Evolutionary conservation across 176 grass and related monocot species (phyloP), one percentile per base, ranked within the genome.

Genomic region (Bolboschoenus planiculmis): DNA sequence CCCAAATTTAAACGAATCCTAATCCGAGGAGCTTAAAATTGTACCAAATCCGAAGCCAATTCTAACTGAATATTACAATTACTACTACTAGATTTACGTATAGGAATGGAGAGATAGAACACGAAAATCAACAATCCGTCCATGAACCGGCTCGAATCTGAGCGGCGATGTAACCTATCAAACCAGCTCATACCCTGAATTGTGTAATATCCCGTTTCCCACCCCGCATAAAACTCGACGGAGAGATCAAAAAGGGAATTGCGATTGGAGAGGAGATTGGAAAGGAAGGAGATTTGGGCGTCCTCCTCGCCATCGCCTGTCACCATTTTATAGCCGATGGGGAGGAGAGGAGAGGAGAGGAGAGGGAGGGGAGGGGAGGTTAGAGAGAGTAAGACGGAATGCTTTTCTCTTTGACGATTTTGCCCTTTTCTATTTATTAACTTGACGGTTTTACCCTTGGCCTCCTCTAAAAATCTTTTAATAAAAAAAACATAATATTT

Each of bases 61-160:
- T 56, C 18, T 75, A 84, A 58, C 50, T 84, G 2, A 46, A 23
- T 29, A 82, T n/a, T 47, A 48, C 26, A 61, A 81, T 58, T 61
- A 81, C 37, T 57, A 62, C 26, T 47, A 47, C 5, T 57, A 47
- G 50, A 82, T 82, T 82, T 90, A 87, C 86, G 93, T 99, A 99
- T 99, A 99, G 96, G 96, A 88, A 99, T 89, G 83, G 96, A 99
- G 37, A 90, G 89, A 67, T 91, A 85, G 84, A 98, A 94, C 86
- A 99, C 86, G 85, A 99, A 95, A 88, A 93, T 95, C 87, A 99
- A 87, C 78, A 99, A 90, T 35, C 96, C 93, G 87, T 99, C 96
- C 92, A 97, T 97, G 87, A 84, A 83, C 21, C 83, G 65, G 86
- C 84, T 78, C 64, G 44, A 60, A 78, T 81, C 81, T 27, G 83